Evolutionary conservation across 768 basidiomycete genomes (phyloP).

Genomic region (Auricularia auricula-judae): DNA sequence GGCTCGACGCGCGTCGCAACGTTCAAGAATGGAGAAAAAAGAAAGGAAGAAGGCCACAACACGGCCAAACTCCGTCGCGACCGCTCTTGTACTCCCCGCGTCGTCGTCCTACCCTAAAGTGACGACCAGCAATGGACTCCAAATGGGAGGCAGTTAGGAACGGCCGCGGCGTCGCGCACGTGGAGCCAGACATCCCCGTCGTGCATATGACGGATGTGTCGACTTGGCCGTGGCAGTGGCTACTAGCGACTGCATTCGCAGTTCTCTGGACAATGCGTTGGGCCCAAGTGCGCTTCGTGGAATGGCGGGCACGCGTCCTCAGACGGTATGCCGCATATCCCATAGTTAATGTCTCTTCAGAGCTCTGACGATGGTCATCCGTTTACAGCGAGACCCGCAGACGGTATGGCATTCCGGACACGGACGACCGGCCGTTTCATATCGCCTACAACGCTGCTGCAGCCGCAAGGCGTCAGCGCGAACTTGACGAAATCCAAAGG

Average conservation of each 20-base stretch:
- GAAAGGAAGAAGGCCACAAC: not conserved
- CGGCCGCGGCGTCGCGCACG: not conserved
- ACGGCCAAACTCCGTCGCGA: not conserved
- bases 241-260: not conserved
- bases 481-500: slow-evolving; percentile 27
- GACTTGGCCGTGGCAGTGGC: not conserved
- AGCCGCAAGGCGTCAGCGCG: slow-evolving; percentile 41
- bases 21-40: not conserved
- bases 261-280: not conserved
- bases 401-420: slow-evolving; percentile 74
- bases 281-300: not conserved
- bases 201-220: not conserved
- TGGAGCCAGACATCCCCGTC: not conserved
- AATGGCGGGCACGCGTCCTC: slow-evolving; percentile 8
- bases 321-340: slow-evolving; percentile 2
- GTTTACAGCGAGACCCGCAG: slow-evolving; percentile 30
- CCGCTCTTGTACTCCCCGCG: not conserved
- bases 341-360: not conserved
- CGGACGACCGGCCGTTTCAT: slow-evolving; percentile 72
- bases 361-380: not conserved
- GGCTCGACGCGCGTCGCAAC: not conserved
- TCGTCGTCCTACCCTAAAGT: not conserved
- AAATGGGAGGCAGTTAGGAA: not conserved
- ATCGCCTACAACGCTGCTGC: slow-evolving; percentile 73
- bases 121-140: not conserved